Conservation (phyloP, 495 filamentous ascomycete genomes). For the Aspergillus panamensis region DNA sequence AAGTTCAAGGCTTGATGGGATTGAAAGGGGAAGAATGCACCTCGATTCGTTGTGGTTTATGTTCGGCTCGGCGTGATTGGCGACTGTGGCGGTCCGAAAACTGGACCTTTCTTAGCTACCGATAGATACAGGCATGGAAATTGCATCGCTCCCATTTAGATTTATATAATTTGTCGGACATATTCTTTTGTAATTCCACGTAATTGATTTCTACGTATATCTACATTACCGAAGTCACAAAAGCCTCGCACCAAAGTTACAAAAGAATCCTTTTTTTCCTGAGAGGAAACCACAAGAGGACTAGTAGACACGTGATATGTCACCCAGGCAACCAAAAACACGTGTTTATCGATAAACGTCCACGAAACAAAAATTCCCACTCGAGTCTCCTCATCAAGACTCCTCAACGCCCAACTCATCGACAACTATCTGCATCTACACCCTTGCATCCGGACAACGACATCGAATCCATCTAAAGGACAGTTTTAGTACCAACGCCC, state of each 20-base stretch:
- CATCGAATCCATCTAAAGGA: too few relatives aligned
- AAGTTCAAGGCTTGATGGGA: not conserved
- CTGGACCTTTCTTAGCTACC: too few relatives aligned
- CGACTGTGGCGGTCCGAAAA: not conserved
- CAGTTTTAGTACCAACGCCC: not conserved
- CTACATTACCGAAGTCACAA: too few relatives aligned
- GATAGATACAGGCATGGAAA: too few relatives aligned
- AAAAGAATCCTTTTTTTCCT: too few relatives aligned
- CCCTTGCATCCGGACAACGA: not conserved
- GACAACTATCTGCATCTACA: constrained; percentile 16
- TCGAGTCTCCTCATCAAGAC: not conserved
- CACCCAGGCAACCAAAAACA: constrained; percentile 33
- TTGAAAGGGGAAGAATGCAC: not conserved
- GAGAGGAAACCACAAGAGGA: not conserved
- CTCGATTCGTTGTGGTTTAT: not conserved
- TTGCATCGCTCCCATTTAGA: too few relatives aligned
- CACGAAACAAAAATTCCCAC: not conserved
- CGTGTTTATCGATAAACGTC: constrained; percentile 47
- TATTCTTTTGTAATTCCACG: too few relatives aligned
- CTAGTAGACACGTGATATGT: constrained; percentile 31
- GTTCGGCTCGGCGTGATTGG: not conserved
- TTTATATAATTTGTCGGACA: too few relatives aligned
- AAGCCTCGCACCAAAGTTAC: too few relatives aligned
- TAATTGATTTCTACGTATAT: too few relatives aligned
- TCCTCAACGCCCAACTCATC: constrained; percentile 9